Evolutionary conservation across 2,329 filamentous ascomycete genomes (phyloP), one percentile per base, ranked within the genome.

Genomic region (Fusarium chuoi): DNA sequence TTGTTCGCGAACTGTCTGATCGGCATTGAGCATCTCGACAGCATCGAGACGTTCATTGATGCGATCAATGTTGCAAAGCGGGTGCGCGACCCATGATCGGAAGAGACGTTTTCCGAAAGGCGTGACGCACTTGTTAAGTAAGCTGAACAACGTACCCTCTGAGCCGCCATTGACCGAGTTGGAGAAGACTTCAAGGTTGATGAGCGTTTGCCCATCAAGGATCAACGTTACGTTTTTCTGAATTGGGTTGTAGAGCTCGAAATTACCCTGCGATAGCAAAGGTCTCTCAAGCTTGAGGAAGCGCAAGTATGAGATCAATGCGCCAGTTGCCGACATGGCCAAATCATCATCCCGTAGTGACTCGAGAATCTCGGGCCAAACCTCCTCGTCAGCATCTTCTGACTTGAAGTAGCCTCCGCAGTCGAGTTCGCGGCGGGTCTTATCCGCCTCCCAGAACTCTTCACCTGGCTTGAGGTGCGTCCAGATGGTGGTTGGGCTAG

Each of bases 101-200:
- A 99, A 95, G 81, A 98, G 90, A 17, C 96, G 93, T 84, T 99
- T 99, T 65, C 96, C 96, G 79, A 99, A 99, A 0, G 96, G 96
- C 7, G 96, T 98, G 71, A 98, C 92, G 80, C 96, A 99, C 58
- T 94, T 91, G 81, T 99, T 98, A 59, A 99, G 89, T 73, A 99
- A 90, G 58, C 89, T 89, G 82, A 98, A 99, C 4, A 99, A 84
- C 0, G 96, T 98, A 12, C 96, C 96, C 44, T 97, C 93, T 2
- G 87, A 81, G 20, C 94, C 91, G 13, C 95, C 96, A 79, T 98
- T 96, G 74, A 93, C 94, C 1, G 92, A 95, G 82, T 99, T 99
- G 76, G 94, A 89, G 77, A 99, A 99, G 10, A 99, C 90, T 81
- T 99, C 96, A n/a, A 99, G 90, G 79, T 99, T 99, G 86, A 97